Conservation (phyloP, 805 yeast species). For the Naumovozyma baii region DNA sequence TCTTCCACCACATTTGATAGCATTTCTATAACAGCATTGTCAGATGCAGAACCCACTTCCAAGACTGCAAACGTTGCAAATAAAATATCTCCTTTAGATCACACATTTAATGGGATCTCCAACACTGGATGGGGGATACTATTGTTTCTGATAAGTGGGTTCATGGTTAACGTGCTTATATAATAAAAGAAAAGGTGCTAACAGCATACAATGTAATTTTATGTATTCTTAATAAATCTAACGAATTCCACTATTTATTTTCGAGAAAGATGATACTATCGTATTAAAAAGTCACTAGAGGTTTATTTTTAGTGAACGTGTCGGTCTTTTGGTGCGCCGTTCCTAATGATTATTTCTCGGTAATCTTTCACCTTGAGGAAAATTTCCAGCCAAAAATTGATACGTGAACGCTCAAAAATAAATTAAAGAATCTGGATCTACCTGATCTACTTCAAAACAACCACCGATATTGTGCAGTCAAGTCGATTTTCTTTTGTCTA, state of each 20-base stretch:
- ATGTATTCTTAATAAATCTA: no score
- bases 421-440: no score
- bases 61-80: neutral
- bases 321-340: no score
- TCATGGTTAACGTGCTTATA: neutral
- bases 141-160: neutral
- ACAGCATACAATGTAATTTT: neutral
- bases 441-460: neutral
- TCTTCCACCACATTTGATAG: constrained; percentile 9
- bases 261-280: no score
- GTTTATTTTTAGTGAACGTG: no score
- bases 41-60: constrained; percentile 1
- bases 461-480: neutral
- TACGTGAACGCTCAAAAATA: neutral
- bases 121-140: neutral
- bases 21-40: constrained; percentile 5
- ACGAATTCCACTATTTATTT: no score
- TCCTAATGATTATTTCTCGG: neutral
- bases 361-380: neutral
- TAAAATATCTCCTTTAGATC: neutral
- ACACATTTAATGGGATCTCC: neutral
- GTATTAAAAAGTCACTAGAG: no score
- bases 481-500: no score
- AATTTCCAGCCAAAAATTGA: neutral
- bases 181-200: no score